These are phyloP conservation scores for Russula ochroleuca DNA, from an alignment of 768 basidiomycete species.

Conservation along the genomic window DNA sequence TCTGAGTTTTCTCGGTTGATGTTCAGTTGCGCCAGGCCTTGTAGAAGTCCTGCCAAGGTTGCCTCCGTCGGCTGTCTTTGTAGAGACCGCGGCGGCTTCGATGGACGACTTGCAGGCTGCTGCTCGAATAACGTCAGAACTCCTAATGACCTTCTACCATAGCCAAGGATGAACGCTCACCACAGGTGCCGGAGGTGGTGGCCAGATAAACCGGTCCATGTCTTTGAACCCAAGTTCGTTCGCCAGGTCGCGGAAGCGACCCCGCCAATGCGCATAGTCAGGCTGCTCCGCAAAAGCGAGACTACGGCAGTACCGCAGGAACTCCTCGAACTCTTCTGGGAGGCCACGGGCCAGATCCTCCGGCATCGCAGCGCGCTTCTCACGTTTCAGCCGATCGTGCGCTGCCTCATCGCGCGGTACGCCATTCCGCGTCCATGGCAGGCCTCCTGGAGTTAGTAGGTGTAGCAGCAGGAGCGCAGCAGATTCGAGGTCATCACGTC, in stretches of 20 bases:
- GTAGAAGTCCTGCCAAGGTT: slow-evolving; percentile 9
- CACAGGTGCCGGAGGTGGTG: slow-evolving; percentile 38
- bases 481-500: slow-evolving; percentile 76
- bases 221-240: slow-evolving; percentile 53
- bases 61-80: slow-evolving; percentile 28
- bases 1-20: slow-evolving; percentile 37
- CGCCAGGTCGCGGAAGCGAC: slow-evolving; percentile 62
- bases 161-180: slow-evolving; percentile 31
- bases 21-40: slow-evolving; percentile 17
- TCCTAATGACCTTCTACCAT: neutral
- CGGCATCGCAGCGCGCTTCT: slow-evolving; percentile 55
- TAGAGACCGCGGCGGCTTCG: slow-evolving; percentile 32
- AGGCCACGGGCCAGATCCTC: slow-evolving; percentile 66
- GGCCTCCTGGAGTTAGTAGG: slow-evolving; percentile 68
- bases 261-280: slow-evolving; percentile 61
- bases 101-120: neutral
- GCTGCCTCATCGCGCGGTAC: slow-evolving; percentile 65
- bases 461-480: slow-evolving; percentile 77
- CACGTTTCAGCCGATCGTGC: slow-evolving; percentile 59
- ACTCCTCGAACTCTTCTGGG: slow-evolving; percentile 71
- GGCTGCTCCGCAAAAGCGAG: slow-evolving; percentile 65
- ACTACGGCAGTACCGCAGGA: slow-evolving; percentile 65
- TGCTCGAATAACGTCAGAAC: slow-evolving; percentile 1
- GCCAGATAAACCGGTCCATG: slow-evolving; percentile 67
- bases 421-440: slow-evolving; percentile 78